phyloP scores from a whole-genome alignment of 2,329 filamentous ascomycete genomes.

The Claviceps digitariae region DNA sequence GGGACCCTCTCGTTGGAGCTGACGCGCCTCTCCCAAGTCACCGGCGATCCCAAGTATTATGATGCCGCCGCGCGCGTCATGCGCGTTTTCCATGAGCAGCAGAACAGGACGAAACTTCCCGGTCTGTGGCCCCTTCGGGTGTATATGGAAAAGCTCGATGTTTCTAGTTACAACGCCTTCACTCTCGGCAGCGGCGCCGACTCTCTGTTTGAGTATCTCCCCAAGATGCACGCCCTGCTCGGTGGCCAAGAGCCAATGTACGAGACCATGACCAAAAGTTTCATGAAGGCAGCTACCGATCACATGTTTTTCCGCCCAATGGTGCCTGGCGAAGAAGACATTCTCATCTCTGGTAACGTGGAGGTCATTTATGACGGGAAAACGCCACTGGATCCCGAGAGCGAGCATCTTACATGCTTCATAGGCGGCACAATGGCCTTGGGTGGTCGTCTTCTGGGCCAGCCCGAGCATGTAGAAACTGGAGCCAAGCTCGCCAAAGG shows the following conservation, averaged over 20 bases:
- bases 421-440: constrained; percentile 37
- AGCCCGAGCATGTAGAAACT: constrained; percentile 26
- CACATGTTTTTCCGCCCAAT: constrained; percentile 51
- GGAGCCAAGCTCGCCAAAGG: constrained; percentile 34
- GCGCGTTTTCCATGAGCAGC: constrained; percentile 48
- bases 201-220: constrained; percentile 66
- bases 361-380: constrained; percentile 12
- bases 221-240: constrained; percentile 68
- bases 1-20: constrained; percentile 63
- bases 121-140: constrained; percentile 60
- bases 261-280: constrained; percentile 39
- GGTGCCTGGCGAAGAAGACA: constrained; percentile 35
- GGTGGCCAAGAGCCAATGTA: constrained; percentile 43
- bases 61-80: constrained; percentile 57
- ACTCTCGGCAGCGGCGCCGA: constrained; percentile 28
- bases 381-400: constrained; percentile 16
- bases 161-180: constrained; percentile 15
- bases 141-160: constrained; percentile 39
- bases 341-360: constrained; percentile 38
- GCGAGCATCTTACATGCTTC: constrained; percentile 37
- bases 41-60: constrained; percentile 59
- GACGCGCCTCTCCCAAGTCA: constrained; percentile 59
- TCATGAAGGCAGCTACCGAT: constrained; percentile 40
- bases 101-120: constrained; percentile 52
- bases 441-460: constrained; percentile 29